These are phyloP conservation scores for Colletotrichum agaves DNA, from an alignment of 2,329 filamentous ascomycete genomes.

Conservation along the genomic window DNA sequence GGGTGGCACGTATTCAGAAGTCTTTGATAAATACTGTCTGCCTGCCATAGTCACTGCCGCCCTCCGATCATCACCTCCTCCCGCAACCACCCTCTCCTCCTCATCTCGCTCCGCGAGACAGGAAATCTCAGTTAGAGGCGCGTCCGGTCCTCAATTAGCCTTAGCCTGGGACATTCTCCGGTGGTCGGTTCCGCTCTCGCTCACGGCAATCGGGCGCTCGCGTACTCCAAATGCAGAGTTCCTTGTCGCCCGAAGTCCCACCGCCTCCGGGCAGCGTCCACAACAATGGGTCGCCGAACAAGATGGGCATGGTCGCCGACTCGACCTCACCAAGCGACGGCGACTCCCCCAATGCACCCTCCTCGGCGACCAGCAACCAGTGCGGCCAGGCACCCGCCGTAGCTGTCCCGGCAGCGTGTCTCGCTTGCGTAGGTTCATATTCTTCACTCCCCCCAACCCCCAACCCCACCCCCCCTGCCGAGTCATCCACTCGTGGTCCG, in stretches of 20 bases:
- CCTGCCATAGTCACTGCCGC: not conserved
- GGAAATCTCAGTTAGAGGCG: not conserved
- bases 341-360: slow-evolving; percentile 37
- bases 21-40: slow-evolving; percentile 4
- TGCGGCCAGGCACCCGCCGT: slow-evolving; percentile 47
- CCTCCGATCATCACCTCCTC: not conserved
- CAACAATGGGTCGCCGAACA: slow-evolving; percentile 33
- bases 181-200: slow-evolving; percentile 8
- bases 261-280: slow-evolving; percentile 30
- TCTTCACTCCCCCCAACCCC: not conserved
- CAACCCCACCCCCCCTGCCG: not conserved
- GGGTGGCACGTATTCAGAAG: slow-evolving; percentile 1
- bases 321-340: slow-evolving; percentile 38
- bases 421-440: slow-evolving; percentile 61
- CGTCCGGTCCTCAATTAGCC: not conserved
- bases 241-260: slow-evolving; percentile 26
- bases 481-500: not conserved
- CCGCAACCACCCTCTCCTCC: slow-evolving; percentile 6
- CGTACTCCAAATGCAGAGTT: slow-evolving; percentile 19
- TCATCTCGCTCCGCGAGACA: not conserved
- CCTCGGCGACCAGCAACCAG: slow-evolving; percentile 39
- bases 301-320: slow-evolving; percentile 18
- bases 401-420: slow-evolving; percentile 62
- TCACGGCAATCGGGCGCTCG: slow-evolving; percentile 13
- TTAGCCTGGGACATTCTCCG: not conserved